A percentile compares a stretch with the other conserved stretches of the same genome.
Conservation (phyloP, 2,329 filamentous ascomycete species). For the Colletotrichum sansevieriae region DNA sequence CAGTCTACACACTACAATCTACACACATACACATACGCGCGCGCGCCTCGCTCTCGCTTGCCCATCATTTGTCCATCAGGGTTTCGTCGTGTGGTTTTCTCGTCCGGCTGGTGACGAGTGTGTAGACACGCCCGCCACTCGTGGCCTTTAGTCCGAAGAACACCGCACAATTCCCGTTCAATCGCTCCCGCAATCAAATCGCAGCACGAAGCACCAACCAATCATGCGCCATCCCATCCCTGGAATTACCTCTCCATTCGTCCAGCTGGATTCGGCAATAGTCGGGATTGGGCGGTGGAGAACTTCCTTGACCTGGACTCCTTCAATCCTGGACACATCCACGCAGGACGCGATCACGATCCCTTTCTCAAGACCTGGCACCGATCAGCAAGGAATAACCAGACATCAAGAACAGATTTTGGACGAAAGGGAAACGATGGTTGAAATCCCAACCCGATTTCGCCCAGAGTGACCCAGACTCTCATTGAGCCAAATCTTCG, state of each 20-base stretch:
- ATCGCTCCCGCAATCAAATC: conserved; percentile 29
- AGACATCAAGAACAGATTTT: neutral
- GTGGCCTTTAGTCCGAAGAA: conserved; percentile 31
- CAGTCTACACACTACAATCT: neutral
- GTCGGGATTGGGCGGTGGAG: conserved; percentile 25
- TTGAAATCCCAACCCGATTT: conserved; percentile 14
- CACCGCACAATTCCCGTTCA: conserved; percentile 36
- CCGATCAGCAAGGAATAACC: neutral
- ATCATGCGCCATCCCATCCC: conserved; percentile 32
- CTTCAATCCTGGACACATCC: conserved; percentile 17
- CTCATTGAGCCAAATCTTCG: conserved; percentile 7
- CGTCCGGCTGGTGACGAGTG: conserved; percentile 19
- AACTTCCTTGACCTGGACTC: conserved; percentile 20
- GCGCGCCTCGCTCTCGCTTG: conserved; percentile 23
- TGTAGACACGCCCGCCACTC: conserved; percentile 13
- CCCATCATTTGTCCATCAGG: conserved; percentile 28
- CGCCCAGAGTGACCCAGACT: neutral
- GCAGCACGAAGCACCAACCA: conserved; percentile 16
- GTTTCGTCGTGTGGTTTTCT: conserved; percentile 31
- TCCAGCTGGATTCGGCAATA: conserved; percentile 41
- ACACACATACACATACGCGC: neutral
- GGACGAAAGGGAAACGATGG: conserved; percentile 36
- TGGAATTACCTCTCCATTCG: conserved; percentile 37
- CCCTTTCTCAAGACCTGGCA: conserved; percentile 17
- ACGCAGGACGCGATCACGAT: conserved; percentile 32